Conservation (phyloP, 306 rosid species). For the Vigna hirtella region DNA sequence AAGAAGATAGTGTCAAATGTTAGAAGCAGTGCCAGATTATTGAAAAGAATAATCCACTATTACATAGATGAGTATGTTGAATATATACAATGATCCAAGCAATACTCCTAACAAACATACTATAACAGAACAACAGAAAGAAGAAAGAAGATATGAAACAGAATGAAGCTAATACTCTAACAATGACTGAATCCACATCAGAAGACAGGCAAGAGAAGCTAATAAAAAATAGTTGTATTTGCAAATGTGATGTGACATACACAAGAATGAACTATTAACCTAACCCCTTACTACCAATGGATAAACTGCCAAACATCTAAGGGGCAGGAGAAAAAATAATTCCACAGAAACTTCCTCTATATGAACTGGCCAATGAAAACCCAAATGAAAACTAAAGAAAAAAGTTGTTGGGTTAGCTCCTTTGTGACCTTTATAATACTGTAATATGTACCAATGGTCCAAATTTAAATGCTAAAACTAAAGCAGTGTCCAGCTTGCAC, state of each 20-base stretch:
- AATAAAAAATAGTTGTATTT: background rate
- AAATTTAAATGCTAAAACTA: background rate
- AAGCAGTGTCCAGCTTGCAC: constrained; percentile 1
- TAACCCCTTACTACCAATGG: background rate
- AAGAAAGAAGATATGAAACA: too few species aligned
- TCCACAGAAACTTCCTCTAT: constrained; percentile 19
- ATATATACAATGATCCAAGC: too few species aligned
- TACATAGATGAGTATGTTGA: too few species aligned
- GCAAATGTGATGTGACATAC: constrained; percentile 25
- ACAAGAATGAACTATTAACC: constrained; percentile 37
- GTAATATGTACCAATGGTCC: constrained; percentile 7
- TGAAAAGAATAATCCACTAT: too few species aligned
- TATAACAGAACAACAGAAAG: too few species aligned
- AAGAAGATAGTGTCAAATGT: too few species aligned
- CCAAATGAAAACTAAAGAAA: constrained; percentile 22
- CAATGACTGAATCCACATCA: background rate
- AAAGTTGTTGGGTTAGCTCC: constrained; percentile 37
- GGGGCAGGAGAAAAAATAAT: constrained; percentile 31
- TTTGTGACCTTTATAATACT: constrained; percentile 40
- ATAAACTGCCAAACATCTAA: background rate
- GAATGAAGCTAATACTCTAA: too few species aligned
- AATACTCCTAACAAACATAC: too few species aligned
- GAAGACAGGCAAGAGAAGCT: background rate
- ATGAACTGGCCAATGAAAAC: constrained; percentile 33
- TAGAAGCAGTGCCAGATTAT: too few species aligned